Evolutionary conservation across 2,329 filamentous ascomycete species (phyloP).

Genomic region (Calonectria pseudoturangicola): DNA sequence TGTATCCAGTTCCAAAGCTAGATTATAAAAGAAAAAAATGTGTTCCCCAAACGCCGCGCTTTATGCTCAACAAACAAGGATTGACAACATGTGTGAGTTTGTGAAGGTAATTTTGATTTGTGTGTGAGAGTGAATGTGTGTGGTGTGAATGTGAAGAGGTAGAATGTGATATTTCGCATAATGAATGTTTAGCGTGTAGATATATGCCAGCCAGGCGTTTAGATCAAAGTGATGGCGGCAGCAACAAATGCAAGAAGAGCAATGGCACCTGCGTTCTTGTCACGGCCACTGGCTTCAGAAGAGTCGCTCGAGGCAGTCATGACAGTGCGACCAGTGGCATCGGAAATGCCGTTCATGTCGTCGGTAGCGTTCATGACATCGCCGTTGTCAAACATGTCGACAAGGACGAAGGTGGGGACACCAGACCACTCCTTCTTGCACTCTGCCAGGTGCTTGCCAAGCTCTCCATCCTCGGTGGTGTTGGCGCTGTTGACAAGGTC

Average conservation of each 20-base stretch:
- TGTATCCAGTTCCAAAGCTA: background rate
- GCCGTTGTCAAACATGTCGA: slow-evolving; percentile 87
- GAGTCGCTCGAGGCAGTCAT: slow-evolving; percentile 41
- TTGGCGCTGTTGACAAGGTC: slow-evolving; percentile 79
- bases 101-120: background rate
- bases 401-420: slow-evolving; percentile 82
- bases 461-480: slow-evolving; percentile 70
- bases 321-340: slow-evolving; percentile 60
- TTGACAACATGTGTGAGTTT: slow-evolving; percentile 20
- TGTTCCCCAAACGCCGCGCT: slow-evolving; percentile 53
- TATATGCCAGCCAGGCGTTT: slow-evolving; percentile 15
- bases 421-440: slow-evolving; percentile 77
- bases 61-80: slow-evolving; percentile 44
- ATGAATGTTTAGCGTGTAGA: slow-evolving; percentile 14
- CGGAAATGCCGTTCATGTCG: slow-evolving; percentile 74
- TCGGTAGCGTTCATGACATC: slow-evolving; percentile 83
- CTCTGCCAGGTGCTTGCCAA: slow-evolving; percentile 71
- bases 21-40: slow-evolving; percentile 21
- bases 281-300: slow-evolving; percentile 44
- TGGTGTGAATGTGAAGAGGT: slow-evolving; percentile 34
- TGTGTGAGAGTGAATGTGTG: too few species aligned
- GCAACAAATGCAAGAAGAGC: slow-evolving; percentile 67
- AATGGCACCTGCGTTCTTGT: slow-evolving; percentile 57
- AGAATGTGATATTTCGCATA: slow-evolving; percentile 8
- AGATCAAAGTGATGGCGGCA: slow-evolving; percentile 63